Conservation (phyloP, 176 grass and related monocot genomes). For the Coix lacrymajobi region DNA sequence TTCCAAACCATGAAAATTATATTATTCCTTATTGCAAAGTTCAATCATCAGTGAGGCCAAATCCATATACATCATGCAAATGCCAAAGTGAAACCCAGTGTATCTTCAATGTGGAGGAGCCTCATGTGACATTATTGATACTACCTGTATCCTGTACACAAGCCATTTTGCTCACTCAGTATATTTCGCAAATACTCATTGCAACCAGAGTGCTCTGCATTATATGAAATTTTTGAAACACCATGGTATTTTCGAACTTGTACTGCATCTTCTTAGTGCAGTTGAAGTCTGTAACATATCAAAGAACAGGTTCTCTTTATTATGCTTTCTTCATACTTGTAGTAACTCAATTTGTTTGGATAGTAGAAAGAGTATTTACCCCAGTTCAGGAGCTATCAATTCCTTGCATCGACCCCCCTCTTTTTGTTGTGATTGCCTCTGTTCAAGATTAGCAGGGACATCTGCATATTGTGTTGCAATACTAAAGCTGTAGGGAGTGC, state of each 20-base stretch:
- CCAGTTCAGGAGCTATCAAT: constrained; percentile 33
- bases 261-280: constrained; percentile 24
- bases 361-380: constrained; percentile 41
- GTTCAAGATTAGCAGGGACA: constrained; percentile 27
- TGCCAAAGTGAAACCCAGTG: neutral
- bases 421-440: constrained; percentile 16
- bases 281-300: constrained; percentile 45
- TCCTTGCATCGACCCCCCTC: neutral
- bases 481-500: constrained; percentile 38
- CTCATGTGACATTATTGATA: neutral
- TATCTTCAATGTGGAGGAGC: neutral
- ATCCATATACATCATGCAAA: neutral
- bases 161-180: neutral
- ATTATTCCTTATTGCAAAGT: neutral
- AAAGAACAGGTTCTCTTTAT: constrained; percentile 6
- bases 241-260: neutral
- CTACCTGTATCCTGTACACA: neutral
- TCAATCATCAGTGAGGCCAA: neutral
- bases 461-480: constrained; percentile 30
- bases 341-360: constrained; percentile 2
- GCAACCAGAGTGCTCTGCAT: neutral
- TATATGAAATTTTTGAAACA: neutral
- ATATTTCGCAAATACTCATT: neutral
- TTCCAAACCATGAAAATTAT: neutral
- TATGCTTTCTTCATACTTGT: neutral